Base-by-base conservation (phyloP, 202 grass and related monocot genomes). In the Tripidium arundinaceum region DNA sequence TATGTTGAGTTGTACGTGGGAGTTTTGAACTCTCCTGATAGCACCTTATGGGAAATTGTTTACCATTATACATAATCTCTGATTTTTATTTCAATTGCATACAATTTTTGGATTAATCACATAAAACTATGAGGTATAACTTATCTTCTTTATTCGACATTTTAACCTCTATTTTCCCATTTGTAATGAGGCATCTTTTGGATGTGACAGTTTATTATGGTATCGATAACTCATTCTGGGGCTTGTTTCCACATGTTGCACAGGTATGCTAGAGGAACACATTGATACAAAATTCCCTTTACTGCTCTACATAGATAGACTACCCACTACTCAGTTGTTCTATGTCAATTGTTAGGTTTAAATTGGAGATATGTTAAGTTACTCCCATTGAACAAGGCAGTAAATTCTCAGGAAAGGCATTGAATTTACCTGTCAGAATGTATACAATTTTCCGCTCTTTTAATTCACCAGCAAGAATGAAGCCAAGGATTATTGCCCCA, bases 171-270 rank as follows among this genome's bases (percentile, higher is more conserved):
- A 31, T 46, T 47, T 84, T 76, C 14, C 7, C 18, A 62, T 78
- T 77, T 74, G 59, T 87, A 70, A 79, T 59, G 57, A 75, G 40
- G 3, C 37, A 0, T 42, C 31, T 18, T 31, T 80, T 68, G 60
- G 11, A 49, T 64, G 85, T 99, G 46, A 50, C 96, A 99, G 96
- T 86, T 85, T 96, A 96, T 33, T 33, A 99, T 78, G 88, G 96
- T 59, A 67, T 99, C 57, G 90, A 96, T 11, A 84, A 91, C 82
- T 90, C 88, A 67, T 91, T 96, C 74, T 33, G 31, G 31, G 31
- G 31, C 31, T 33, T 4, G 31, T 33, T 33, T 81, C 90, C 96
- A 40, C 90, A 93, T 83, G n/a, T n/a, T n/a, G n/a, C n/a, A n/a
- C n/a, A 99, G 92, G 96, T 96, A 91, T 55, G 26, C 33, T 31